These are phyloP conservation scores for Sclerotinia glacialis DNA, from an alignment of 2,329 filamentous ascomycete species.

Conservation along the genomic window DNA sequence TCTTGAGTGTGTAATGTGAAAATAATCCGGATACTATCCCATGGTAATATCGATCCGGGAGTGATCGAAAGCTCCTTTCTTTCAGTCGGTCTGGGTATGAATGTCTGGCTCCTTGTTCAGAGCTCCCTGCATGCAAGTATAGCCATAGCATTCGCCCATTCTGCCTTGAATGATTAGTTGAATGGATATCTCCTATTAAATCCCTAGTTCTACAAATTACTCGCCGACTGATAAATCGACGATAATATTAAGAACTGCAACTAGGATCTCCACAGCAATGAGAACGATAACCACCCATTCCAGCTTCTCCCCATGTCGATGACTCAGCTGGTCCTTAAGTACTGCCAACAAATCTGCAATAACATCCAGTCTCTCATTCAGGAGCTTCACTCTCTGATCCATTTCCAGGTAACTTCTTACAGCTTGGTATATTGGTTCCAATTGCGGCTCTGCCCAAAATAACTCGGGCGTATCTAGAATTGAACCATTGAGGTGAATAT, in stretches of 20 bases:
- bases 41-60: background rate
- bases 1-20: background rate
- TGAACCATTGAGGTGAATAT: constrained; percentile 94
- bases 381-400: constrained; percentile 85
- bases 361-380: constrained; percentile 88
- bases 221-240: constrained; percentile 80
- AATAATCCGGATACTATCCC: background rate
- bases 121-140: background rate
- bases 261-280: constrained; percentile 91
- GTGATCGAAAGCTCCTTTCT: background rate
- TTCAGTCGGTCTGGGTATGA: no score
- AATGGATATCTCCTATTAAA: background rate
- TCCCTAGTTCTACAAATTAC: background rate
- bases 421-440: constrained; percentile 94
- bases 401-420: constrained; percentile 96
- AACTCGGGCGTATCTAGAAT: constrained; percentile 95
- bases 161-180: background rate
- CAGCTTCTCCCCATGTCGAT: constrained; percentile 84
- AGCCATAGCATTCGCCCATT: background rate
- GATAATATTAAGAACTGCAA: constrained; percentile 90
- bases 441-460: constrained; percentile 96
- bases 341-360: constrained; percentile 92
- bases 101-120: background rate
- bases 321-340: constrained; percentile 90
- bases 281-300: constrained; percentile 95